A percentile compares a stretch with the other conserved stretches of the same genome.
These are phyloP conservation scores for Thielaviopsis populi DNA, from an alignment of 2,329 filamentous ascomycete genomes.

Conservation along the genomic window DNA sequence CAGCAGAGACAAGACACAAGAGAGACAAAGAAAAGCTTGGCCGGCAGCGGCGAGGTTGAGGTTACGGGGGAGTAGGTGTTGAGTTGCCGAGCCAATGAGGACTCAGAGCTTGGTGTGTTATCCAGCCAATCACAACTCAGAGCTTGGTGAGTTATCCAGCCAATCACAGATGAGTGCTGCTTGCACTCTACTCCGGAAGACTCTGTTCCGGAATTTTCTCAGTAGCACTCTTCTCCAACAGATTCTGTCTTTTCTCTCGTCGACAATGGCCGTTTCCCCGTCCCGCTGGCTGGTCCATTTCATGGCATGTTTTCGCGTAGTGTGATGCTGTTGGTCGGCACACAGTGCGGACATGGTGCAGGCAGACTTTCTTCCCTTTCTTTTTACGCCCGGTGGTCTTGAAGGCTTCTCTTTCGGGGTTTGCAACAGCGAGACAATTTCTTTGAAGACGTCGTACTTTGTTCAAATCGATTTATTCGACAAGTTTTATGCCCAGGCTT, in stretches of 20 bases:
- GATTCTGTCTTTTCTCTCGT: too few relatives aligned
- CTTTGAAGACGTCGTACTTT: not conserved
- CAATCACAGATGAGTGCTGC: too few relatives aligned
- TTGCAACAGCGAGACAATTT: not conserved
- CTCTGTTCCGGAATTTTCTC: too few relatives aligned
- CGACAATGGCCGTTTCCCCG: not conserved
- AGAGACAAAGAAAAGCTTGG: not conserved
- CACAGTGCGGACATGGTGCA: not conserved
- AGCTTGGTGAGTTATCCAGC: too few relatives aligned
- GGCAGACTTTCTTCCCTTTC: not conserved
- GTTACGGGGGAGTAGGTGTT: not conserved
- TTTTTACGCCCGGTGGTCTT: not conserved
- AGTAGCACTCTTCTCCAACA: too few relatives aligned
- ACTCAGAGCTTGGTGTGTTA: not conserved
- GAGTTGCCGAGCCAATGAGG: not conserved
- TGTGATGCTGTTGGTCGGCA: not conserved
- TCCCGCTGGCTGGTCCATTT: not conserved
- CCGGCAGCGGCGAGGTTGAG: not conserved
- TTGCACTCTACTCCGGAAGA: too few relatives aligned
- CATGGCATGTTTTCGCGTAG: not conserved
- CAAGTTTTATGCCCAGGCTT: not conserved
- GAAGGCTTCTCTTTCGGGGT: not conserved
- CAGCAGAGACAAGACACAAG: not conserved
- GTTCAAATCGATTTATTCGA: not conserved
- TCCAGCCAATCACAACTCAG: not conserved